Evolutionary conservation across 164 flowering plant species (phyloP).

Genomic region (Stephania cephalantha): DNA sequence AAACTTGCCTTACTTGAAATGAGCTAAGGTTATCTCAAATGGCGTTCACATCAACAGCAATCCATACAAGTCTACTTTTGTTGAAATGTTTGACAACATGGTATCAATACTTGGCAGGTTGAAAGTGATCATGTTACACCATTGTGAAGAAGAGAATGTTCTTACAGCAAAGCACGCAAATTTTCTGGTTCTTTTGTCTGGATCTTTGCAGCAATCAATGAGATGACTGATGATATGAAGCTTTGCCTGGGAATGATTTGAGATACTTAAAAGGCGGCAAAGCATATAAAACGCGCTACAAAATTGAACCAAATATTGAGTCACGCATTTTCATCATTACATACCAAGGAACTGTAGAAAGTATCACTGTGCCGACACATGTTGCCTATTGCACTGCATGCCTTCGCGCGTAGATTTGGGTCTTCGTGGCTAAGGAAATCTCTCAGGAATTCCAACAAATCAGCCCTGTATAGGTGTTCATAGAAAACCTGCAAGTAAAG

Average conservation of each 20-base stretch:
- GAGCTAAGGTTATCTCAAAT: background rate
- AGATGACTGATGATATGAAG: constrained; percentile 55
- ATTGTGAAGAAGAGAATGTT: background rate
- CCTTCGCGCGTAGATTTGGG: constrained; percentile 78
- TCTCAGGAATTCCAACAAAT: constrained; percentile 49
- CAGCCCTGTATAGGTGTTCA: constrained; percentile 62
- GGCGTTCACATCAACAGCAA: background rate
- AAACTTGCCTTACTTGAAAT: background rate
- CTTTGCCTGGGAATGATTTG: constrained; percentile 42
- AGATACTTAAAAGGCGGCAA: constrained; percentile 3
- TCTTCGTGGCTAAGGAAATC: constrained; percentile 72
- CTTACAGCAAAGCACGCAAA: constrained; percentile 98
- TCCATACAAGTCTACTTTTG: too few relatives aligned
- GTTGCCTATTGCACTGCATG: constrained; percentile 97
- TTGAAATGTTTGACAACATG: background rate
- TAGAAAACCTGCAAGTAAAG: constrained; percentile 61
- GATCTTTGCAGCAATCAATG: constrained; percentile 84
- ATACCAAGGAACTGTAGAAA: constrained; percentile 66
- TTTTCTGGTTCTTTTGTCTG: constrained; percentile 86
- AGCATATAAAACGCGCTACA: background rate
- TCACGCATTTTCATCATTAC: constrained; percentile 10
- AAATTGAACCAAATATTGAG: background rate
- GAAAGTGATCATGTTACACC: background rate
- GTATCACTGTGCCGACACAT: constrained; percentile 92
- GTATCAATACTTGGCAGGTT: background rate